Evolutionary conservation across 768 basidiomycete species (phyloP).

Genomic region (Xerocomus potaroensis): DNA sequence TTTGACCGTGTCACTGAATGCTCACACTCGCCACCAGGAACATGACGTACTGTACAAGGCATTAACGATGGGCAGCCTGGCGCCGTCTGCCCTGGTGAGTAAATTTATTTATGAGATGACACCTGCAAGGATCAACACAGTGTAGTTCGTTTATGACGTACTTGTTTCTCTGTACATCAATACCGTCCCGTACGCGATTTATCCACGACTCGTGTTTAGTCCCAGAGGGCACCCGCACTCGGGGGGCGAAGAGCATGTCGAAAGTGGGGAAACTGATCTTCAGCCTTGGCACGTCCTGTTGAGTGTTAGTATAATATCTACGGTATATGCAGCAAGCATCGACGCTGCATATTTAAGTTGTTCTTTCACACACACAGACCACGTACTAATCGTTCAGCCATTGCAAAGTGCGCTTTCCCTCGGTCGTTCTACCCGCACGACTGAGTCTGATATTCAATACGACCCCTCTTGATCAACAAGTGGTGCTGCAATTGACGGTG

Average conservation of each 20-base stretch:
- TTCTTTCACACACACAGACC: too few relatives aligned
- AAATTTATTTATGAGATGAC: background rate
- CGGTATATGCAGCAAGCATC: too few relatives aligned
- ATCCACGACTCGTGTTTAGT: slow-evolving; percentile 5
- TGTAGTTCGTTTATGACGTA: background rate
- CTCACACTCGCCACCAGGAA: background rate
- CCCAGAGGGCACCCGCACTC: background rate
- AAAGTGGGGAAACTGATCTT: background rate
- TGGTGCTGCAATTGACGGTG: background rate
- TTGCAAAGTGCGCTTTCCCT: too few relatives aligned
- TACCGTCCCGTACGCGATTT: slow-evolving; percentile 7
- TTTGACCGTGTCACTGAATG: background rate
- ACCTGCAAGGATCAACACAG: background rate
- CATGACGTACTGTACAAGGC: background rate
- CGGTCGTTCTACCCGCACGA: too few relatives aligned
- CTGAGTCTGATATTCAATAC: too few relatives aligned
- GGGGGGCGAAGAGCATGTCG: background rate
- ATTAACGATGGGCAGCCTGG: background rate
- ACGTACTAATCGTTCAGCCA: too few relatives aligned
- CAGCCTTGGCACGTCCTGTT: too few relatives aligned
- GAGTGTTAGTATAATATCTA: too few relatives aligned
- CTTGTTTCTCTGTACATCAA: background rate
- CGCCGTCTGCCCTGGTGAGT: background rate
- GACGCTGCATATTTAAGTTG: too few relatives aligned
- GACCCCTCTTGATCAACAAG: background rate